Base-by-base conservation (phyloP, 2,329 filamentous ascomycete species). In the Penicillium janthinellum region DNA sequence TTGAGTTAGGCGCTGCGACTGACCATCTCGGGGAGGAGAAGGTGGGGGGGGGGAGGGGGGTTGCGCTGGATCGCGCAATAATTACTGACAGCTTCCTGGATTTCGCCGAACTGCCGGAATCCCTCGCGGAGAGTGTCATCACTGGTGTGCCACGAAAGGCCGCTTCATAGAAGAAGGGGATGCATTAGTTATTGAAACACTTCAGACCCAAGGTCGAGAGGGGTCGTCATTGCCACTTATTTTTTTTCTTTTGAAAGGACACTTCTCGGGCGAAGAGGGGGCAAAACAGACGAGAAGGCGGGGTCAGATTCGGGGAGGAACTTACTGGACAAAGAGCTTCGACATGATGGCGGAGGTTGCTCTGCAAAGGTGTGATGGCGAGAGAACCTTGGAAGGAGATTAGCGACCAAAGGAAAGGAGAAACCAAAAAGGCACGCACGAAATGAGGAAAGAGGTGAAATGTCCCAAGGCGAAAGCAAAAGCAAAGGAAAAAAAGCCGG, bases 101-200 rank as follows among this genome's bases (percentile, higher is more conserved):
- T 90, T 44, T 83, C 82, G 62, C 94, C 94, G 74, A 91, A 97
- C 78, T 95, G 89, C 77, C 94, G 89, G 77, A 99, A 99, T 79
- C 96, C 96, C 75, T 89, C 82, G 73, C 91, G 90, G 67, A 99
- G 83, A 68, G 91, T 92, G 47, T 81, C 80, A 80, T 98, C 94
- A 78, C 96, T 92, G 66, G 95, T 99, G 82, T 97, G 93, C 95
- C 95, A 99, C 73, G 95, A 92, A 70, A 99, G 92, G 85, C 95
- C 95, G 75, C 94, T 96, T 25, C 12, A 34, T 39, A 4, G 12
- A 7, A 22, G 17, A 28, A 45, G 12, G 38, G 1, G 11, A 47
- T 10, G 25, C 7, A 34, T 53, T 42, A 58, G 56, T 34, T 53
- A 3, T 25, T 14, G 28, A 12, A 11, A 17, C 15, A 12, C 15